Evolutionary conservation across 495 filamentous ascomycete species (phyloP), one percentile per base, ranked within the genome.

Genomic region (Opeltia flavorubescens): DNA sequence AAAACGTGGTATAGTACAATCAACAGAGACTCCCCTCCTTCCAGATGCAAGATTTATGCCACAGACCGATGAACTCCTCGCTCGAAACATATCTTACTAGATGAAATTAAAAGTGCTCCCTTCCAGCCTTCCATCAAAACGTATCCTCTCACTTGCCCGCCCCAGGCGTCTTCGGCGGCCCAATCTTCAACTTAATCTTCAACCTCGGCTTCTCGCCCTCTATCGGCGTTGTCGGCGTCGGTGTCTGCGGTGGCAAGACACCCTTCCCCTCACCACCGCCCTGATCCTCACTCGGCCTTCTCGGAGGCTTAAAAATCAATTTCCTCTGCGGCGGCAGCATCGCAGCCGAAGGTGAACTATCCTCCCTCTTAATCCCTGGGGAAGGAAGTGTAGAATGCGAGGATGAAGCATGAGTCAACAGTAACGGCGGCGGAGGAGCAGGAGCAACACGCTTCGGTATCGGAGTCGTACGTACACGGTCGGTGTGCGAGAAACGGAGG

Each of bases 141-240:
- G 12, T 3, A n/a, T 20, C 21, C 4, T 5, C 15, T 20, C 15
- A 6, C 38, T 26, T 24, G 1, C 52, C 35, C 13, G 33, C 24
- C 2, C 43, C 29, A 34, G 7, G 42, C 47, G 42, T 30, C 42
- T 41, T 41, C 38, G 29, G 29, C 29, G 29, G 29, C 46, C 50
- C 42, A 23, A 54, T 11, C 31, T 55, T 55, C 2, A 55, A 42
- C 38, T 55, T 55, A 21, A 55, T 36, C 43, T n/a, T 55, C 52
- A 55, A 46, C 45, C 45, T 49, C 40, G 41, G 48, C 38, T 43
- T 48, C 26, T n/a, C 23, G 25, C 44, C 26, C 24, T 28, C 43
- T 34, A 46, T 23, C 33, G 29, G 3, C 31, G 12, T 29, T 12
- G 20, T 17, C 45, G 13, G 17, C 29, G 7, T 21, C 23, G 17